Evolutionary conservation across 306 rosid species (phyloP), one percentile per base, ranked within the genome.

Genomic region (Corylus heterophylla): DNA sequence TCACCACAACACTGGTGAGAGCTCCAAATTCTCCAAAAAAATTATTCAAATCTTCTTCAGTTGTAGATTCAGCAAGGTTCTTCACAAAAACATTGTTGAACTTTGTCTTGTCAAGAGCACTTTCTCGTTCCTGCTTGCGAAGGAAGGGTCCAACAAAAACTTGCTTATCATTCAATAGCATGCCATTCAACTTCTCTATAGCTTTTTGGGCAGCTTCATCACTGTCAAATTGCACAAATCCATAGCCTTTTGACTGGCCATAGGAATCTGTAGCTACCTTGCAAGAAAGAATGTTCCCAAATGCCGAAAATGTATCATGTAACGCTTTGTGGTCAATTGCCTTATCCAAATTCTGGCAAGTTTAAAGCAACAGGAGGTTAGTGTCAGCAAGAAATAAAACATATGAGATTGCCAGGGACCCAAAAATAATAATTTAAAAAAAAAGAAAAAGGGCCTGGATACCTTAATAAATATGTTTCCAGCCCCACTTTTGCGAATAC

Each of bases 391-490:
- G 45, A 71, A 35, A 83, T 62, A 62, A 52, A 73, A 70, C 12
- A 67, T 29, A 74, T 48, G 35, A 67, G 76, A 69, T 52, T 17
- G 52, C 16, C 66, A 82, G 58, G 72, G 31, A 42, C 11, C 72
- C 49, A 39, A 39, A 35, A 66, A 39, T 18, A 16, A 67, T 39
- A 8, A 42, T 69, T 69, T n/a, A n/a, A 76, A 61, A 68, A 39
- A 14, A 9, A 9, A 69, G 44, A 78, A 75, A 62, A 49, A 22
- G 59, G 27, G 6, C 58, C 48, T 8, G 14, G 27, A 76, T 84
- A 95, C 99, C 99, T 95, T 95, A 11, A 95, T 93, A 81, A 95
- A 95, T 44, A 95, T 95, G 81, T 95, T 95, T 76, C 99, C 99
- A 62, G 93, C 79, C 74, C 99, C 99, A 76, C 98, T 95, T 87